These are phyloP conservation scores for Talaromyces rugulosus DNA, from an alignment of 2,329 filamentous ascomycete species.

Conservation along the genomic window DNA sequence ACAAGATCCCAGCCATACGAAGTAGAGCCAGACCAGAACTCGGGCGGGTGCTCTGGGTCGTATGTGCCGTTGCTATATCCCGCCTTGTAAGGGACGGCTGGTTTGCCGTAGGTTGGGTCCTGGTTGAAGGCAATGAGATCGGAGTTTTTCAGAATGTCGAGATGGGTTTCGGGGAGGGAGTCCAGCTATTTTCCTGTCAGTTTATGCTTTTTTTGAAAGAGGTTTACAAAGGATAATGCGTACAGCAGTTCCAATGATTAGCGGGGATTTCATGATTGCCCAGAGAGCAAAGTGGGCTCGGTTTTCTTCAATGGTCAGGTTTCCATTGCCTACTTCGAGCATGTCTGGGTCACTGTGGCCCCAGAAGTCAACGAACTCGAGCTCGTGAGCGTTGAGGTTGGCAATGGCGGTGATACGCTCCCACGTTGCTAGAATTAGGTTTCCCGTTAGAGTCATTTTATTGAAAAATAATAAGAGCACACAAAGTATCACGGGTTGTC, in stretches of 20 bases:
- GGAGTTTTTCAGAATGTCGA: slow-evolving; percentile 42
- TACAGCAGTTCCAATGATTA: slow-evolving; percentile 46
- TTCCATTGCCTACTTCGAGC: slow-evolving; percentile 49
- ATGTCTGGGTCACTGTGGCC: slow-evolving; percentile 51
- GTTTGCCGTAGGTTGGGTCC: slow-evolving; percentile 38
- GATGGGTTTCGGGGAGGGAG: slow-evolving; percentile 29
- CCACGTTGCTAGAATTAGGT: slow-evolving; percentile 20
- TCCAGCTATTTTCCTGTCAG: slow-evolving; percentile 26
- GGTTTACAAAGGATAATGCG: not conserved
- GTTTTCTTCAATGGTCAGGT: slow-evolving; percentile 44
- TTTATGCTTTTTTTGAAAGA: not conserved
- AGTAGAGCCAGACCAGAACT: slow-evolving; percentile 34
- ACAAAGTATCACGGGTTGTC: not conserved
- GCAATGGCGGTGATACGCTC: slow-evolving; percentile 38
- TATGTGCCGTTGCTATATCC: slow-evolving; percentile 35
- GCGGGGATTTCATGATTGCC: slow-evolving; percentile 48
- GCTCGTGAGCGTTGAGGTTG: slow-evolving; percentile 47
- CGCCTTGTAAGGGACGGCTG: slow-evolving; percentile 42
- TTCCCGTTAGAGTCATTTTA: not conserved
- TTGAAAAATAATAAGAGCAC: not conserved
- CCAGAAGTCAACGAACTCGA: slow-evolving; percentile 46
- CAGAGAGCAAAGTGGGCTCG: slow-evolving; percentile 51
- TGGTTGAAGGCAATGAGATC: slow-evolving; percentile 44
- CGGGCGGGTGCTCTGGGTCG: slow-evolving; percentile 28
- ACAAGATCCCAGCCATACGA: slow-evolving; percentile 26